phyloP scores from a whole-genome alignment of 495 filamentous ascomycete genomes.

The Aspergillus cavernicola region DNA sequence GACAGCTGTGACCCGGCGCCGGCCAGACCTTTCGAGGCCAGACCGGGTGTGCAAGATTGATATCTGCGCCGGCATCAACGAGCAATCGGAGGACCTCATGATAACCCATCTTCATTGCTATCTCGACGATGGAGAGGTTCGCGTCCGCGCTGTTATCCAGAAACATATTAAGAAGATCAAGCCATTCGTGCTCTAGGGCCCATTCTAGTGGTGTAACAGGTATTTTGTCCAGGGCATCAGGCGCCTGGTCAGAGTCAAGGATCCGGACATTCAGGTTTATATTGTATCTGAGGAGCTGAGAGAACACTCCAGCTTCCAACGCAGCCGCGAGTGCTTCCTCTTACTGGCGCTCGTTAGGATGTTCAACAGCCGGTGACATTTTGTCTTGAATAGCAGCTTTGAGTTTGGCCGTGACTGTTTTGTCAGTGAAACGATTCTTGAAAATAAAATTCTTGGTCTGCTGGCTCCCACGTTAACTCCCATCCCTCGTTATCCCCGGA shows the following conservation, averaged over 20 bases:
- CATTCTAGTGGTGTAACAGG: constrained; percentile 1
- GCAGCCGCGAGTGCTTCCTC: background rate
- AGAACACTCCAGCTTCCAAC: constrained; percentile 1
- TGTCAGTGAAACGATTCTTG: background rate
- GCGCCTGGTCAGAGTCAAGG: background rate
- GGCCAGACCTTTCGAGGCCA: background rate
- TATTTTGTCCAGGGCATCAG: background rate
- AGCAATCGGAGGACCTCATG: background rate
- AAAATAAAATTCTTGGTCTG: background rate
- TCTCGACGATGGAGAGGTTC: background rate
- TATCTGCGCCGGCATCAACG: background rate
- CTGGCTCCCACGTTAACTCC: background rate
- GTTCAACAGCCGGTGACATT: background rate
- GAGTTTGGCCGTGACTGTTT: background rate
- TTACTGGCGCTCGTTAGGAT: background rate
- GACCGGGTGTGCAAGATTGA: background rate
- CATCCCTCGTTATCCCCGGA: background rate
- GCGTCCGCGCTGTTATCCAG: background rate
- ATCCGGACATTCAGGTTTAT: background rate
- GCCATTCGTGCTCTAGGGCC: background rate
- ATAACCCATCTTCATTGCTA: background rate
- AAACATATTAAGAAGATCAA: background rate
- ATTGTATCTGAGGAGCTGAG: background rate
- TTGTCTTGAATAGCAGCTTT: background rate
- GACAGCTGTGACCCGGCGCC: background rate